phyloP scores from a whole-genome alignment of 139 green algal species.

The Eudorina sp. region DNA sequence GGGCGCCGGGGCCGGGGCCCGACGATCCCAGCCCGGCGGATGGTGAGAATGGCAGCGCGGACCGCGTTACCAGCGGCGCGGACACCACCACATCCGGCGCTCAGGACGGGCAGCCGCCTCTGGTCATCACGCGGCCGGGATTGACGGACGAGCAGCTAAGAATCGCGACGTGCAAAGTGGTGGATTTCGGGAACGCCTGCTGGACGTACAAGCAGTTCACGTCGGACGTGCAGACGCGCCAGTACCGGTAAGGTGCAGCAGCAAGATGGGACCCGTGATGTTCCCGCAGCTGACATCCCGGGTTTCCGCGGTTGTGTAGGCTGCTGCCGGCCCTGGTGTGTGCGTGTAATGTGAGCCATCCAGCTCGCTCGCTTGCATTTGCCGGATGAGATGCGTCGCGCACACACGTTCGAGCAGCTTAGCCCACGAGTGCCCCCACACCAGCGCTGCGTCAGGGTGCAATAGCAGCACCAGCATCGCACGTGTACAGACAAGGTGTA shows the following conservation, averaged over 20 bases:
- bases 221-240: slow-evolving; percentile 97
- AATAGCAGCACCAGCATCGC: too few relatives aligned
- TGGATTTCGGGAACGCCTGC: slow-evolving; percentile 99
- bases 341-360: too few relatives aligned
- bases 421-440: too few relatives aligned
- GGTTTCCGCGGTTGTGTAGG: too few relatives aligned
- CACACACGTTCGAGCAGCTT: too few relatives aligned
- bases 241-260: slow-evolving; percentile 97
- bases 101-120: not conserved
- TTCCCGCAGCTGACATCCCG: too few relatives aligned
- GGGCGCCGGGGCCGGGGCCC: not conserved
- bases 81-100: slow-evolving; percentile 8
- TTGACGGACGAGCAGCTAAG: slow-evolving; percentile 67
- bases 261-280: too few relatives aligned
- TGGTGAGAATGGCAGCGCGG: not conserved
- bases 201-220: slow-evolving; percentile 99
- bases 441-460: too few relatives aligned
- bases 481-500: too few relatives aligned
- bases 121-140: slow-evolving; percentile 48
- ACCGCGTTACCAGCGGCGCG: slow-evolving; percentile 39
- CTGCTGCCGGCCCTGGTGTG: too few relatives aligned
- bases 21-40: not conserved
- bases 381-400: too few relatives aligned
- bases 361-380: too few relatives aligned
- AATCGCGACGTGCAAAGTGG: slow-evolving; percentile 83